phyloP scores from a whole-genome alignment of 225 moss, liverwort and hornwort genomes.

The Marchantia paleacea region DNA sequence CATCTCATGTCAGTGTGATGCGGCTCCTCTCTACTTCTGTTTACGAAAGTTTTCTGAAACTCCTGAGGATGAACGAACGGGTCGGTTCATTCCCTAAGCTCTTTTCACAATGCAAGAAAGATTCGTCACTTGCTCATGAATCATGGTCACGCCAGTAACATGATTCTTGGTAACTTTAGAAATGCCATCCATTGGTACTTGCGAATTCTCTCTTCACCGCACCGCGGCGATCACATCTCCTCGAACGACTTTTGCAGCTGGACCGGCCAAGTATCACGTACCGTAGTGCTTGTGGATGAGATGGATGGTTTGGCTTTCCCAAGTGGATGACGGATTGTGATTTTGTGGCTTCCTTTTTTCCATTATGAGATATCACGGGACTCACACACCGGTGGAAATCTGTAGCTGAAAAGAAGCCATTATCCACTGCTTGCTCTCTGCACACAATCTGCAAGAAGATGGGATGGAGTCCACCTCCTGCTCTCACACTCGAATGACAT shows the following conservation, averaged over 20 bases:
- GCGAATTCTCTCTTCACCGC: no score
- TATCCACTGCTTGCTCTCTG: not conserved
- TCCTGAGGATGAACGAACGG: not conserved
- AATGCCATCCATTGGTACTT: no score
- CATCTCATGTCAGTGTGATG: not conserved
- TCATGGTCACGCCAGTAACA: no score
- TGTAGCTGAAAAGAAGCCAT: conserved; percentile 10
- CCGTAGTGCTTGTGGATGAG: not conserved
- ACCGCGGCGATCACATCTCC: no score
- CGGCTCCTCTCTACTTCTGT: no score
- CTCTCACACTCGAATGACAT: not conserved
- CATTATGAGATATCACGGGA: not conserved
- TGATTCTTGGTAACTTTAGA: no score
- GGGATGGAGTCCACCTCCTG: conserved; percentile 10
- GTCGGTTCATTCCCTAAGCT: not conserved
- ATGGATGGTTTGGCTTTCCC: not conserved
- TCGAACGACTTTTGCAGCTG: not conserved
- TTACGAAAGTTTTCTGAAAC: not conserved
- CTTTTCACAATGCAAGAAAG: not conserved
- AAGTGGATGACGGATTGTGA: conserved; percentile 10
- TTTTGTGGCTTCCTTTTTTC: conserved; percentile 1
- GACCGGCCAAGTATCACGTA: not conserved
- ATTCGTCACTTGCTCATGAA: no score
- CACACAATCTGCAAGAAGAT: not conserved
- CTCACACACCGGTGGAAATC: not conserved